Evolutionary conservation across 1,284 basidiomycete species (phyloP).

Genomic region (Neolentinus lepideus): DNA sequence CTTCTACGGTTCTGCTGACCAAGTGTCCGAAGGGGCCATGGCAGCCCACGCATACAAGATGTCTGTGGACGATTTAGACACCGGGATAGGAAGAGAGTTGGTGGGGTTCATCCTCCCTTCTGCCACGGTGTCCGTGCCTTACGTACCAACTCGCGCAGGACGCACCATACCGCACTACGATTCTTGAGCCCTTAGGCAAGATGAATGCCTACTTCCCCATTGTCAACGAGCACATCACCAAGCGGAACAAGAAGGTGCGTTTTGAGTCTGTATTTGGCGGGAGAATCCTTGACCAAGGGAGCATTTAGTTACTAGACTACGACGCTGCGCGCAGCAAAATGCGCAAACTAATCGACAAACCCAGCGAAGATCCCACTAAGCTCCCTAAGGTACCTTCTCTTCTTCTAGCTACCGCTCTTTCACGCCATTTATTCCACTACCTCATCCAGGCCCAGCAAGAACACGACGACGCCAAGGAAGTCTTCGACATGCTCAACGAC

Average conservation of each 20-base stretch:
- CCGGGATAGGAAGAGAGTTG: slow-evolving; percentile 79
- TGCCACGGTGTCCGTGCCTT: not conserved
- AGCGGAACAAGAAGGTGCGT: slow-evolving; percentile 92
- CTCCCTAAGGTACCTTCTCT: slow-evolving; percentile 64
- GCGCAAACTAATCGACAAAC: slow-evolving; percentile 89
- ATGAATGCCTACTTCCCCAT: slow-evolving; percentile 94
- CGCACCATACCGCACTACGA: slow-evolving; percentile 87
- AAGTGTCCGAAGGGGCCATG: slow-evolving; percentile 89
- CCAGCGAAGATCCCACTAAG: slow-evolving; percentile 88
- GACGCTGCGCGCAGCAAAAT: slow-evolving; percentile 87
- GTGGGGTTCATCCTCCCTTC: slow-evolving; percentile 34
- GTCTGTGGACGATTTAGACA: slow-evolving; percentile 91
- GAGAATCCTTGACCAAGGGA: slow-evolving; percentile 2
- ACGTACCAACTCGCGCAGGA: slow-evolving; percentile 47
- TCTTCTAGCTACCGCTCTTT: not conserved
- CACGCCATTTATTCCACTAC: not conserved
- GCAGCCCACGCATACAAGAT: slow-evolving; percentile 95
- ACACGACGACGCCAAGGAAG: slow-evolving; percentile 87
- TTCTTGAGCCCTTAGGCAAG: slow-evolving; percentile 93
- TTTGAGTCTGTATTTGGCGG: not conserved
- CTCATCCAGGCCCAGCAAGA: slow-evolving; percentile 89
- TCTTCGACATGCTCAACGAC: slow-evolving; percentile 91
- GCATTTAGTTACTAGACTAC: slow-evolving; percentile 89
- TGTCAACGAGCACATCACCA: slow-evolving; percentile 90
- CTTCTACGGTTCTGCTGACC: slow-evolving; percentile 88